Evolutionary conservation across 169 alveolate genomes (phyloP), one percentile per base, ranked within the genome.

Genomic region (Cryptosporidium muris): DNA sequence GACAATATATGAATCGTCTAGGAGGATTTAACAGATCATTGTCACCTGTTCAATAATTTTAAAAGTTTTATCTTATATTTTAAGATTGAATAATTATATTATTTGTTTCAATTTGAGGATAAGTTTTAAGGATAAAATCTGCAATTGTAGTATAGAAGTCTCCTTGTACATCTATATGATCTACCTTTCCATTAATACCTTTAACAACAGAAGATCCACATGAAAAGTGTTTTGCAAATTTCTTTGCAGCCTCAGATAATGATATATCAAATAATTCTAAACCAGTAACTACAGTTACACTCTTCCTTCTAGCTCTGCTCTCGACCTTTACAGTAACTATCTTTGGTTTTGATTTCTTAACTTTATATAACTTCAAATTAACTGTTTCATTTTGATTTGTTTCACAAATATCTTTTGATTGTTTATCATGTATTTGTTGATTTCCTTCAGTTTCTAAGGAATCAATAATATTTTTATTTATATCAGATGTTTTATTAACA

Each of bases 1-100:
- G 98, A 45, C 98, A 95, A 82, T 95, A 95, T 82, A 95, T 95
- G 98, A 95, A 95, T 90, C 89, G 98, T 40, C 90, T 94, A 34
- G 98, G 98, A 12, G 98, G 98, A 14, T 95, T 95, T 89, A 95
- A 95, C 64, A 81, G 97, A 8, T 97, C 97, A 14, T 90, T 95
- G 2, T 95, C 97, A 36, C 97, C 97, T n/a, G 25, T 48, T 43
- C 66, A 74, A 40, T 67, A 51, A 14, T 54, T 45, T 14, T 5
- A 38, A 16, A 4, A 16, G 60, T 14, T 52, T 62, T 7, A 43
- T n/a, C 6, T 9, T 16, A 6, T 6, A 36, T 25, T 25, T 60
- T 42, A 38, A 6, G 63, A 42, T 58, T 74, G 85, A 25, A 74
- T 45, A 14, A 42, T 34, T 45, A 74, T 74, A 74, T 58, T 62